Conservation (phyloP, 2,329 filamentous ascomycete species). For the Cladosporium cucumerinum region DNA sequence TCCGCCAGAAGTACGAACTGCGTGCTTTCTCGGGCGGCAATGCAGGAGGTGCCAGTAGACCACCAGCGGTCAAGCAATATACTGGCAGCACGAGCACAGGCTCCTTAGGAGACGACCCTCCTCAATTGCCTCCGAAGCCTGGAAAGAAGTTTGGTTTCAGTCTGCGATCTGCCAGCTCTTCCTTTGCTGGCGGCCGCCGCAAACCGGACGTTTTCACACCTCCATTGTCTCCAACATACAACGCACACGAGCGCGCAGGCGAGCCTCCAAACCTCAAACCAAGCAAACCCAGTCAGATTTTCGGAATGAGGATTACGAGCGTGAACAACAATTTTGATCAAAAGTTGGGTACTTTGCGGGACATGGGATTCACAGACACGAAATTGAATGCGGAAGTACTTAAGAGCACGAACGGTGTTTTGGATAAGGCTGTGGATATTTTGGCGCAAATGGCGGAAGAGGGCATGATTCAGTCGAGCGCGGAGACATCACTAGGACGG, state of each 20-base stretch:
- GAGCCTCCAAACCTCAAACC: constrained; percentile 29
- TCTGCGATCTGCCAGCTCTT: constrained; percentile 66
- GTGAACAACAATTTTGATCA: constrained; percentile 66
- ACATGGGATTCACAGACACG: constrained; percentile 89
- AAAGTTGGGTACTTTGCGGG: constrained; percentile 72
- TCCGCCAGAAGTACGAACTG: constrained; percentile 87
- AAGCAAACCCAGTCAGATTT: constrained; percentile 54
- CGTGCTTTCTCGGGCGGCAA: constrained; percentile 47
- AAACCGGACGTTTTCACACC: constrained; percentile 39
- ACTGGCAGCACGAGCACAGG: constrained; percentile 53
- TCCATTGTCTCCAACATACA: constrained; percentile 35
- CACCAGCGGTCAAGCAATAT: constrained; percentile 46
- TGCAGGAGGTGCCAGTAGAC: constrained; percentile 27
- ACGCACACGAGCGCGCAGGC: constrained; percentile 25
- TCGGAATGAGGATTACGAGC: constrained; percentile 43
- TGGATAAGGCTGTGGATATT: constrained; percentile 82
- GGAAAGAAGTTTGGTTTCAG: constrained; percentile 61
- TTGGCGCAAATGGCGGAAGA: constrained; percentile 79
- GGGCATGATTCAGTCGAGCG: constrained; percentile 39
- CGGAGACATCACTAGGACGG: constrained; percentile 24
- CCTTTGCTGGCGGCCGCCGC: constrained; percentile 61
- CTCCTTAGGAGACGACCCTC: constrained; percentile 52
- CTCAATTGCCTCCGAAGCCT: constrained; percentile 59
- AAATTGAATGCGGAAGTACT: constrained; percentile 77
- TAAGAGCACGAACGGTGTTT: constrained; percentile 76